Percentiles rank a stretch among this genome's conserved stretches.
Conservation (phyloP, 2,329 filamentous ascomycete genomes). For the Epichloe coenophiala region DNA sequence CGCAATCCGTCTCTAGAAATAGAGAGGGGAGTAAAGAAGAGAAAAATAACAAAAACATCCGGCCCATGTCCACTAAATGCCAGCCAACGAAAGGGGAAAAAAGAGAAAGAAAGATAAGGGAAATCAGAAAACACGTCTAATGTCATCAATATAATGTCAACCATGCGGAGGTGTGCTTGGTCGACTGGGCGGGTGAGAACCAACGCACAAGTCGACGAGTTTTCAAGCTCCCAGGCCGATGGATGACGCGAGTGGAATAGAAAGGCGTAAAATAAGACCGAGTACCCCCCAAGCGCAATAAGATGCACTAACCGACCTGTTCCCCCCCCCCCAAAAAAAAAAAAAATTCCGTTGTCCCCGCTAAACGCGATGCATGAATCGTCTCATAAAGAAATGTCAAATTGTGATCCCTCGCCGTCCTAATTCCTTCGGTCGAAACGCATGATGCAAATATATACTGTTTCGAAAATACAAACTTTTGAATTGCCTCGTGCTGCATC, state of each 20-base stretch:
- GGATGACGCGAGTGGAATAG: slow-evolving; percentile 3
- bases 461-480: slow-evolving; percentile 13
- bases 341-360: slow-evolving; percentile 18
- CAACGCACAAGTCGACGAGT: not conserved
- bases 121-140: slow-evolving; percentile 3
- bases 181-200: not conserved
- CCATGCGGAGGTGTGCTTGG: not conserved
- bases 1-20: not conserved
- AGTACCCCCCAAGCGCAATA: slow-evolving; percentile 4
- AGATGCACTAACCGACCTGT: slow-evolving; percentile 4
- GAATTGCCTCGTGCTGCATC: slow-evolving; percentile 7
- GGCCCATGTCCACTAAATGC: slow-evolving; percentile 8
- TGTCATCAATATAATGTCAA: slow-evolving; percentile 7
- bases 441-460: slow-evolving; percentile 17
- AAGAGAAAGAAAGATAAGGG: slow-evolving; percentile 2
- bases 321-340: slow-evolving; percentile 2
- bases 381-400: slow-evolving; percentile 12
- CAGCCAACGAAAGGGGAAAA: slow-evolving; percentile 5
- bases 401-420: not conserved
- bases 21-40: not conserved
- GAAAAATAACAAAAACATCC: not conserved
- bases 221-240: not conserved
- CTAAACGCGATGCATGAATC: slow-evolving; percentile 25
- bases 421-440: slow-evolving; percentile 12
- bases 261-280: not conserved